These are phyloP conservation scores for Sporisorium exsertum DNA, from an alignment of 1,284 basidiomycete genomes.

Conservation along the genomic window DNA sequence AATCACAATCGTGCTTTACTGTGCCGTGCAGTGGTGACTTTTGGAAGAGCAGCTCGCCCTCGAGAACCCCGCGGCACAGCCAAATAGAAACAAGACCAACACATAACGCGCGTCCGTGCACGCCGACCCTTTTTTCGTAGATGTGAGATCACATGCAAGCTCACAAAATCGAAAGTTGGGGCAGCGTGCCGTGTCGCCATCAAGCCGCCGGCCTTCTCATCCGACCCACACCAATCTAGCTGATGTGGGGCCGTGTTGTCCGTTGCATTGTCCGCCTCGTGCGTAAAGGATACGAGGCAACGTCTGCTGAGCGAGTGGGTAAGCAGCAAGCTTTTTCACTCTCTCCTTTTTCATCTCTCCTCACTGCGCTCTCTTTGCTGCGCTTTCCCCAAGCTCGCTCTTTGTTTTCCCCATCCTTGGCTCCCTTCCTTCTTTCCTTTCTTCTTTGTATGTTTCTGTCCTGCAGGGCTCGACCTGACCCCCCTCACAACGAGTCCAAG, in stretches of 20 bases:
- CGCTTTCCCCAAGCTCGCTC: too few relatives aligned
- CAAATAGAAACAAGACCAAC: conserved; percentile 6
- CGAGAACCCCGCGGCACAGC: conserved; percentile 4
- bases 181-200: conserved; percentile 2
- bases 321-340: too few relatives aligned
- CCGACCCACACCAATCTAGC: background rate
- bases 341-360: too few relatives aligned
- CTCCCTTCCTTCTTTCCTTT: too few relatives aligned
- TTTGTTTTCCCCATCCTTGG: too few relatives aligned
- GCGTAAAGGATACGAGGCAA: too few relatives aligned
- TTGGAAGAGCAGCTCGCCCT: background rate
- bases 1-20: background rate
- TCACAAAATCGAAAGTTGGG: background rate
- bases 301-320: too few relatives aligned
- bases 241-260: background rate
- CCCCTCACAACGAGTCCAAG: too few relatives aligned
- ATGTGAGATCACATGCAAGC: background rate
- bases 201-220: conserved; percentile 2
- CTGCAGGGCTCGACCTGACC: too few relatives aligned
- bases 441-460: too few relatives aligned
- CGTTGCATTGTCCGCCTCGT: background rate
- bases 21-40: background rate
- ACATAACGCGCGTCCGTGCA: conserved; percentile 10
- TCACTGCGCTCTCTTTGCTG: too few relatives aligned
- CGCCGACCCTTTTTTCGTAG: background rate